A percentile compares a stretch with the other conserved stretches of the same genome.
These are phyloP conservation scores for Huntiella bhutanensis DNA, from an alignment of 2,329 filamentous ascomycete genomes.

Conservation along the genomic window DNA sequence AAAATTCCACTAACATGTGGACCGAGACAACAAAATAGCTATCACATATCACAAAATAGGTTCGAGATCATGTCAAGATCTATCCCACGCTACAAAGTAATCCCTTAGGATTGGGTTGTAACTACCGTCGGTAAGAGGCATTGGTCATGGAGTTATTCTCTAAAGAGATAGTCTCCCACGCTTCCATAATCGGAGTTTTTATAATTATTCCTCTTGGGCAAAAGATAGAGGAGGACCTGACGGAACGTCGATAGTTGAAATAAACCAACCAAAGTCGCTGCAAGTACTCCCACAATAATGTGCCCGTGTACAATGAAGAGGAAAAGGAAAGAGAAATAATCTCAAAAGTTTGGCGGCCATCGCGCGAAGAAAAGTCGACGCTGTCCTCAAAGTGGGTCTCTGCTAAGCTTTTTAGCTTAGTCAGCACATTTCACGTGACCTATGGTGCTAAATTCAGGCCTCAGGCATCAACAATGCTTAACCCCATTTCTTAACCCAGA, in stretches of 20 bases:
- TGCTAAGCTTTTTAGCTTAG: too few relatives aligned
- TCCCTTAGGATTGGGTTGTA: conserved; percentile 23
- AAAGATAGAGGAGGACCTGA: conserved; percentile 58
- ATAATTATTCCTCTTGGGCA: conserved; percentile 37
- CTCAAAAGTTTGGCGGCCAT: conserved; percentile 13
- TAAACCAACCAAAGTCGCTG: conserved; percentile 17
- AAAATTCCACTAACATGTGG: too few relatives aligned
- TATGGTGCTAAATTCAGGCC: too few relatives aligned
- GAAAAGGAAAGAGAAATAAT: conserved; percentile 20
- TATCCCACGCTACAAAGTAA: too few relatives aligned
- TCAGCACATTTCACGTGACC: too few relatives aligned
- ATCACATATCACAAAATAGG: too few relatives aligned
- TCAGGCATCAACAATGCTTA: too few relatives aligned
- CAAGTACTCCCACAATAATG: conserved; percentile 57
- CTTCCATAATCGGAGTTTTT: conserved; percentile 50
- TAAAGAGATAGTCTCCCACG: conserved; percentile 35
- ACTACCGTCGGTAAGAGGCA: conserved; percentile 59
- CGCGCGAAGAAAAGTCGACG: conserved; percentile 13
- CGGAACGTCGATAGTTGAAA: conserved; percentile 20
- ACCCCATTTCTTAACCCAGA: too few relatives aligned
- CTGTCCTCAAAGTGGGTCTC: conserved; percentile 4
- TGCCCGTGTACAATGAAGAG: conserved; percentile 46
- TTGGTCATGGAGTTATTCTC: conserved; percentile 34
- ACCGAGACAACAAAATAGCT: too few relatives aligned
- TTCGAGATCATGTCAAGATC: too few relatives aligned